These are phyloP conservation scores for Begonia masoniana DNA, from an alignment of 306 rosid genomes.

Conservation along the genomic window DNA sequence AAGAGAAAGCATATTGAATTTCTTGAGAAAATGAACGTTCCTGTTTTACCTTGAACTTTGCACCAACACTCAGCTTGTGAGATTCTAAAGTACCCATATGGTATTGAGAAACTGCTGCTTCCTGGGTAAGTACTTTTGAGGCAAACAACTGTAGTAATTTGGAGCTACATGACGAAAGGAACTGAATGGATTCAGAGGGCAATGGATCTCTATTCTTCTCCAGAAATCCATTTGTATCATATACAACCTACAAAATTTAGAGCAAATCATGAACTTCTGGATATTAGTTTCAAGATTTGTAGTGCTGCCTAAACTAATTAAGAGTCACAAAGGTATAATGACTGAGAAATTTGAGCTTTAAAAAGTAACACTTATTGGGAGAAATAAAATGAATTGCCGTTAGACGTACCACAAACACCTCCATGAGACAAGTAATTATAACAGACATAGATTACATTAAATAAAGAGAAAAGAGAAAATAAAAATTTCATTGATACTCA, in stretches of 20 bases:
- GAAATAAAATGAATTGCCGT: slow-evolving; percentile 1
- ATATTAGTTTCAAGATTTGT: too few species aligned
- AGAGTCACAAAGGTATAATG: too few species aligned
- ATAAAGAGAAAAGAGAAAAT: too few species aligned
- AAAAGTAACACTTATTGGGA: too few species aligned
- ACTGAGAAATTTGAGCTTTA: too few species aligned
- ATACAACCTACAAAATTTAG: slow-evolving; percentile 40
- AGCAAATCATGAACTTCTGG: too few species aligned
- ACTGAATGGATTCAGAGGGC: slow-evolving; percentile 50
- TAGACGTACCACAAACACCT: slow-evolving; percentile 12
- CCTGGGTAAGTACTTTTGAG: slow-evolving; percentile 31
- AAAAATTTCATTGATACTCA: too few species aligned
- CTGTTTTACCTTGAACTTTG: slow-evolving; percentile 59
- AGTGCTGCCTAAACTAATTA: too few species aligned
- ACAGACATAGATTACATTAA: too few species aligned
- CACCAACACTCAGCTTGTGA: slow-evolving; percentile 45
- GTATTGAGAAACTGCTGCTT: slow-evolving; percentile 25
- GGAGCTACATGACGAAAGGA: slow-evolving; percentile 57
- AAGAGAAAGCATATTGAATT: neutral
- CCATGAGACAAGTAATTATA: too few species aligned
- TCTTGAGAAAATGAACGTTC: too few species aligned
- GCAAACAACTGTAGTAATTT: slow-evolving; percentile 41
- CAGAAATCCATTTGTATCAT: slow-evolving; percentile 74
- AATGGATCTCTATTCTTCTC: slow-evolving; percentile 74
- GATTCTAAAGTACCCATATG: slow-evolving; percentile 31